Evolutionary conservation across 331 rosid species (phyloP).

Genomic region (Acacia concinna): DNA sequence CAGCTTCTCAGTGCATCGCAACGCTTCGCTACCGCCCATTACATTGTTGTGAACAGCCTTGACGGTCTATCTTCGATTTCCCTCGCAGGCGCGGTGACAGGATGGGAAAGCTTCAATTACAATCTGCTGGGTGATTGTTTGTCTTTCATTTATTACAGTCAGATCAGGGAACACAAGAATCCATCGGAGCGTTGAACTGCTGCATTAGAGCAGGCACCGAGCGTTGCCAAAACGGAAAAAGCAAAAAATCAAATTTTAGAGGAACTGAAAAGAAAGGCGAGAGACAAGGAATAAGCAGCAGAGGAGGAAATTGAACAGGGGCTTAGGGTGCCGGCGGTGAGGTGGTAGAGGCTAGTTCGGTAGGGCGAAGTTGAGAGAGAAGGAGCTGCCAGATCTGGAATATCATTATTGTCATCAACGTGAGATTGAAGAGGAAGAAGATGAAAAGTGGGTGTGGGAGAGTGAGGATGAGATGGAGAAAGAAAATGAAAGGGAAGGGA

Average conservation of each 20-base stretch:
- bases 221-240: conserved; percentile 48
- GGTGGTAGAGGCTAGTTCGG: conserved; percentile 69
- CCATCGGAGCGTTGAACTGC: conserved; percentile 47
- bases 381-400: too few relatives aligned
- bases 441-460: too few relatives aligned
- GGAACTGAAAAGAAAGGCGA: conserved; percentile 46
- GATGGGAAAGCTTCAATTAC: conserved; percentile 72
- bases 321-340: conserved; percentile 74
- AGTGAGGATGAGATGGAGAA: too few relatives aligned
- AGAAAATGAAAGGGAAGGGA: too few relatives aligned
- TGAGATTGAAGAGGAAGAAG: too few relatives aligned
- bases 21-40: conserved; percentile 61
- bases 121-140: conserved; percentile 69
- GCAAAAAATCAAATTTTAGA: conserved; percentile 42
- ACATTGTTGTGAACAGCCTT: conserved; percentile 38
- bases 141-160: conserved; percentile 67
- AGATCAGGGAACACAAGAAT: conserved; percentile 55
- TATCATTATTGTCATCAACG: too few relatives aligned
- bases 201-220: conserved; percentile 59
- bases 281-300: neutral
- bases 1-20: conserved; percentile 63
- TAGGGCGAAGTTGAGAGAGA: conserved; percentile 49
- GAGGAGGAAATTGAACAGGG: neutral
- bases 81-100: conserved; percentile 65
- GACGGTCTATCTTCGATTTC: conserved; percentile 69